Evolutionary conservation across 1,284 basidiomycete genomes (phyloP).

Genomic region (Cerrena zonata): DNA sequence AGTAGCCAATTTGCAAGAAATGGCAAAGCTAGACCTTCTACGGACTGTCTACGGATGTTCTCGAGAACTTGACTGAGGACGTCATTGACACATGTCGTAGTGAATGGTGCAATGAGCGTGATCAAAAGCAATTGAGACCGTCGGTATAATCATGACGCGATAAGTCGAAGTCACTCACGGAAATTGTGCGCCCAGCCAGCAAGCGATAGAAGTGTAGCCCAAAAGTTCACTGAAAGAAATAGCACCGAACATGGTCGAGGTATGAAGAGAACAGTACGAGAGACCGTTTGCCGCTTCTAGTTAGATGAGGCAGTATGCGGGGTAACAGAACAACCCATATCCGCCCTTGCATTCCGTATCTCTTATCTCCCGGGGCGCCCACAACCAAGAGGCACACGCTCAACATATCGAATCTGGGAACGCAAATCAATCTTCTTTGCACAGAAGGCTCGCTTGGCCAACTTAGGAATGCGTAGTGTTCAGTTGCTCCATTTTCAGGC

Average conservation of each 20-base stretch:
- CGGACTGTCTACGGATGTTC: constrained; percentile 70
- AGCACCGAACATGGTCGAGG: not conserved
- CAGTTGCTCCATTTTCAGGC: too few relatives aligned
- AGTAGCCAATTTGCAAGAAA: constrained; percentile 88
- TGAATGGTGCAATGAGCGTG: constrained; percentile 12
- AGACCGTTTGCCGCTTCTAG: not conserved
- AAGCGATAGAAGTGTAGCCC: constrained; percentile 76
- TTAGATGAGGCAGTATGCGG: not conserved
- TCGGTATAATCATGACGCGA: not conserved
- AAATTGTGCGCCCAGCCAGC: constrained; percentile 87
- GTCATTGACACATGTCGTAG: not conserved
- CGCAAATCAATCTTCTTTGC: not conserved
- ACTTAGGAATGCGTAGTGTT: not conserved
- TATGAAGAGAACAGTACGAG: not conserved
- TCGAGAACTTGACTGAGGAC: constrained; percentile 68
- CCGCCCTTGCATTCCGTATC: constrained; percentile 1
- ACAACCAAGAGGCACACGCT: too few relatives aligned
- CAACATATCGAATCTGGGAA: too few relatives aligned
- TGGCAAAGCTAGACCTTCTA: constrained; percentile 81
- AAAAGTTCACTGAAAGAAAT: constrained; percentile 39
- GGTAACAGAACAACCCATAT: constrained; percentile 2
- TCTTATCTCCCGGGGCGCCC: constrained; percentile 3
- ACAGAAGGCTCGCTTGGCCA: not conserved
- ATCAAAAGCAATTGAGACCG: constrained; percentile 3
- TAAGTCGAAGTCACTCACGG: constrained; percentile 58